Evolutionary conservation across 805 yeast species (phyloP), one percentile per base, ranked within the genome.

Genomic region (Hemisphaericaspora nanyangensis): DNA sequence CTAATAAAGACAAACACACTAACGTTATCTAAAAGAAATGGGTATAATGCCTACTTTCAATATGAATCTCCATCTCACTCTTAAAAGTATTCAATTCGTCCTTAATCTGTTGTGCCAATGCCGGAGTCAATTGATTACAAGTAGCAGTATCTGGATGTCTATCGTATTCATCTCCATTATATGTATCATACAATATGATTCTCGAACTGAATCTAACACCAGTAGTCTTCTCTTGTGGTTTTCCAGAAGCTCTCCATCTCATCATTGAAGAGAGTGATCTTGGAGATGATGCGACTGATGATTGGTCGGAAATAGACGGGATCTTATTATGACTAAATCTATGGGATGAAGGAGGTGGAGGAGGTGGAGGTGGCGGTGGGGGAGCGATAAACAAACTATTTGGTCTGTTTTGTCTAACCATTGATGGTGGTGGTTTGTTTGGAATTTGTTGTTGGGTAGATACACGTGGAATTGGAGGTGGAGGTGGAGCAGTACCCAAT

Each of bases 91-190:
- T 90, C 56, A 91, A 68, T 60, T 91, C 98, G 28, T 82, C 85
- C 61, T 82, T 84, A 51, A 91, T 88, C 60, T 77, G 79, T 58
- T 86, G 89, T 0, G 97, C 96, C 55, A 89, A 63, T 41, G 74
- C 70, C 5, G 97, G 96, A 1, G 96, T 89, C 58, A 89, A 70
- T 55, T 83, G 88, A 60, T 90, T 88, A 63, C 97, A 91, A 2
- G 97, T 89, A 3, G 95, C 95, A 20, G 81, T 70, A 46, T 89
- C 97, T 0, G 97, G 96, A 47, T 82, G 88, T 52, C 99, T 79
- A 60, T 91, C 97, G 60, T 91, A 91, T 48, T 85, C 96, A 15
- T 76, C 80, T 27, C 81, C 80, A 42, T 82, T 76, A 59, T 84
- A 88, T 0, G 96, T 91, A 44, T 88, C 95, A 60, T 81, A 91